Percentiles rank a stretch among this genome's conserved stretches.
Conservation (phyloP, 2,329 filamentous ascomycete species). For the Fusarium ramigenum region DNA sequence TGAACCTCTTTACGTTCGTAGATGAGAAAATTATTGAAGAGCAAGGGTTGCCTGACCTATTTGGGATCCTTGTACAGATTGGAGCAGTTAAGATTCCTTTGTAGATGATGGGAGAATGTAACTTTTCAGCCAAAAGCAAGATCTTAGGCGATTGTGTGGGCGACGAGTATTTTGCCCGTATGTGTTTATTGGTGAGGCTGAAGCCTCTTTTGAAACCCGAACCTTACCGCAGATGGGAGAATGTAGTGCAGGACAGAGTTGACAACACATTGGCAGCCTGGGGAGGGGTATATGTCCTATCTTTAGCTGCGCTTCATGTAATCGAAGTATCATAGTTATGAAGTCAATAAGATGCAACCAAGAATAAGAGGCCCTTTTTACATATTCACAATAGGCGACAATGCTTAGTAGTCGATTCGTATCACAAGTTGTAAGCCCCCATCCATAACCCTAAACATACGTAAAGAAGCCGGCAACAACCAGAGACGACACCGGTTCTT, state of each 20-base stretch:
- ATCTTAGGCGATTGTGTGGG: too few relatives aligned
- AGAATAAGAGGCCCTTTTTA: too few relatives aligned
- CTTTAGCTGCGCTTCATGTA: neutral
- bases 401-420: rapidly evolving
- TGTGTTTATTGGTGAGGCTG: too few relatives aligned
- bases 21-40: neutral
- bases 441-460: rapidly evolving
- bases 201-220: too few relatives aligned
- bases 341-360: neutral
- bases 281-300: rapidly evolving
- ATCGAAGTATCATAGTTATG: neutral
- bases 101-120: neutral
- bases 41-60: neutral
- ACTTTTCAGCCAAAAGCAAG: too few relatives aligned
- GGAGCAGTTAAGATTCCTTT: neutral
- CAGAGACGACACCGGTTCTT: rapidly evolving
- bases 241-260: neutral
- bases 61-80: neutral
- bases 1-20: neutral
- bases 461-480: neutral
- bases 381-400: rapidly evolving
- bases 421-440: rapidly evolving
- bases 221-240: too few relatives aligned
- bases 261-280: rapidly evolving
- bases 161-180: too few relatives aligned